Conservation (phyloP, 1,284 basidiomycete species). For the Ustilago sp. region DNA sequence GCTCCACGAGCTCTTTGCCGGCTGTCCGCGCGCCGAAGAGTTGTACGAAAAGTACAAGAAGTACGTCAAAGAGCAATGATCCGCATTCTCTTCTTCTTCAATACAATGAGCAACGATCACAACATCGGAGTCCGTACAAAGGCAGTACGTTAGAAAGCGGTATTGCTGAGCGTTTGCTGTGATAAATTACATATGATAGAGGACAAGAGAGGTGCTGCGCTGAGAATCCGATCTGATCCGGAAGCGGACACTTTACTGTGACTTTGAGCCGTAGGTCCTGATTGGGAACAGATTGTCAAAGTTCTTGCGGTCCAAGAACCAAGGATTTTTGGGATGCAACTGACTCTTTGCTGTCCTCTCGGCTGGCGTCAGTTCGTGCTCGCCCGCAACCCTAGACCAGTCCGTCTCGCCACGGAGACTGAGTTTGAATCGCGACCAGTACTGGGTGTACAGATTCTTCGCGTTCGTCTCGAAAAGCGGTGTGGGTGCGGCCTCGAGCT, state of each 20-base stretch:
- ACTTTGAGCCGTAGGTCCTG: slow-evolving; percentile 9
- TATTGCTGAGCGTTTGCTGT: not conserved
- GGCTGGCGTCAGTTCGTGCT: slow-evolving; percentile 7
- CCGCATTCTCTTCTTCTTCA: not conserved
- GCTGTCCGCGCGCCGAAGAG: slow-evolving; percentile 23
- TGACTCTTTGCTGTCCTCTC: slow-evolving; percentile 28
- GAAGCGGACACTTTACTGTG: not conserved
- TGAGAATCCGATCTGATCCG: no score
- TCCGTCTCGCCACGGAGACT: slow-evolving; percentile 45
- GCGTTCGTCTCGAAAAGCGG: slow-evolving; percentile 32
- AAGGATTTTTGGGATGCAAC: slow-evolving; percentile 45
- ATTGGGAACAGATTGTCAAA: slow-evolving; percentile 53
- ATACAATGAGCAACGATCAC: not conserved
- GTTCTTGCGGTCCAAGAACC: slow-evolving; percentile 53
- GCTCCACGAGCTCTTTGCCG: slow-evolving; percentile 39
- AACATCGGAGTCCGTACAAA: not conserved
- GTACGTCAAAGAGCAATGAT: slow-evolving; percentile 45
- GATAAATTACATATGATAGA: slow-evolving; percentile 23
- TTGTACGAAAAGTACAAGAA: slow-evolving; percentile 30
- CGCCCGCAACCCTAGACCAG: slow-evolving; percentile 33
- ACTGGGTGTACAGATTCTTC: slow-evolving; percentile 45
- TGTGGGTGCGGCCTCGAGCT: slow-evolving; percentile 50
- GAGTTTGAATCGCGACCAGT: slow-evolving; percentile 50
- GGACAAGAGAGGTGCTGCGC: not conserved
- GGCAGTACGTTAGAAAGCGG: not conserved